Conservation (phyloP, 2,329 filamentous ascomycete genomes). For the Alternaria incomplexa region DNA sequence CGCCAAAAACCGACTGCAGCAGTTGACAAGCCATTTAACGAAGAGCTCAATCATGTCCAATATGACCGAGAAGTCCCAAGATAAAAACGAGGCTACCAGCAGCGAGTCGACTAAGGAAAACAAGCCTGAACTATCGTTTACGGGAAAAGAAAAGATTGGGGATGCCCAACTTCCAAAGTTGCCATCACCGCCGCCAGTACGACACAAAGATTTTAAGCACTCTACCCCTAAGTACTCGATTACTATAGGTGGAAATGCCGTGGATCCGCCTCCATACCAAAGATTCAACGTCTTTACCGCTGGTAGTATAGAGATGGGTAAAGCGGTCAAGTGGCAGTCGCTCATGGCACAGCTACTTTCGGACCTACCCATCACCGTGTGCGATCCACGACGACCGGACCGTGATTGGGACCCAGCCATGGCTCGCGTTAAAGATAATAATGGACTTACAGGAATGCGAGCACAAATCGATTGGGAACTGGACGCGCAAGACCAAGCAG, state of each 20-base stretch:
- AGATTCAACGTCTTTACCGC: conserved; percentile 62
- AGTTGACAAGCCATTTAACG: conserved; percentile 8
- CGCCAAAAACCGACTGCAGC: conserved; percentile 6
- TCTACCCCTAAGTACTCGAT: conserved; percentile 14
- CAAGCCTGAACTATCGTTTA: background rate
- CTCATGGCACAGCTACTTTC: conserved; percentile 51
- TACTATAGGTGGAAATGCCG: background rate
- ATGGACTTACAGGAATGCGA: background rate
- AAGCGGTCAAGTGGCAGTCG: conserved; percentile 60
- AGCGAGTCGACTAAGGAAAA: background rate
- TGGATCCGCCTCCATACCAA: conserved; percentile 14
- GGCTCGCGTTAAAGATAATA: too few species aligned
- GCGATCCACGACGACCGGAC: conserved; percentile 64
- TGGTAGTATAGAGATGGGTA: conserved; percentile 59
- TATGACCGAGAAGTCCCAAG: background rate
- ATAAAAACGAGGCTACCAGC: background rate
- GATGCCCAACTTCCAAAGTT: conserved; percentile 14
- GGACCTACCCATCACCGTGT: conserved; percentile 58
- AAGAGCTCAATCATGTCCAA: conserved; percentile 7
- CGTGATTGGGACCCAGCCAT: conserved; percentile 59
- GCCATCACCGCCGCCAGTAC: background rate
- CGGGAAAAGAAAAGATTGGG: background rate
- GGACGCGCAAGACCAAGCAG: conserved; percentile 59
- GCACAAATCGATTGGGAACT: conserved; percentile 68
- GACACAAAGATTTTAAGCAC: conserved; percentile 21